These are phyloP conservation scores for Solanum hybrid DNA, from an alignment of 305 asterid genomes.

Conservation along the genomic window DNA sequence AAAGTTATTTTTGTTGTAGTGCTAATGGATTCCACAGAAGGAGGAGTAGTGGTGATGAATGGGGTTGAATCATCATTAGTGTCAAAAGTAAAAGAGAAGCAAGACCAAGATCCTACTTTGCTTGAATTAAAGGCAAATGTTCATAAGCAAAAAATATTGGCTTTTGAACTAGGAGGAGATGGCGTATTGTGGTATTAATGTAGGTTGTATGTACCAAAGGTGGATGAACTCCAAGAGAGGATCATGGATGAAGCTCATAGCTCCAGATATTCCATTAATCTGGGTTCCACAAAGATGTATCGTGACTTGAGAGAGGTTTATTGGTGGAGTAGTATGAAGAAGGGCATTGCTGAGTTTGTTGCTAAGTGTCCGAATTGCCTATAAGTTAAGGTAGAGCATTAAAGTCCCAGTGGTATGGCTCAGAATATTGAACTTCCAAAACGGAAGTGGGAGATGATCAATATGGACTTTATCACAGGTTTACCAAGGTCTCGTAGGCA, in stretches of 20 bases:
- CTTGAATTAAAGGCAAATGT: neutral
- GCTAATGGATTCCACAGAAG: neutral
- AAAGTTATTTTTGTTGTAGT: no score
- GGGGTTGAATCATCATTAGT: neutral
- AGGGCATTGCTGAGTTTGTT: no score
- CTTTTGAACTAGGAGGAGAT: neutral
- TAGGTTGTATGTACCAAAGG: neutral
- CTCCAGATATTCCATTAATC: no score
- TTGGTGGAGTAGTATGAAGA: no score
- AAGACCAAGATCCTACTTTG: neutral
- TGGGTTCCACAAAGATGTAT: no score
- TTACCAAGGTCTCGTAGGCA: neutral
- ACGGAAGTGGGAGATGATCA: neutral
- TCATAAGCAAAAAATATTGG: neutral
- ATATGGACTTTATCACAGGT: neutral
- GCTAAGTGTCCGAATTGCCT: neutral
- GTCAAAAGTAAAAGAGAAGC: neutral
- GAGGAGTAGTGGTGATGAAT: neutral
- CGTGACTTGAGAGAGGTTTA: no score
- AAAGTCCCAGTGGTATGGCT: neutral
- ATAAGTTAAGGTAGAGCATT: neutral
- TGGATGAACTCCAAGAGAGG: no score
- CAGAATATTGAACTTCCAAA: neutral
- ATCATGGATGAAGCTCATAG: no score
- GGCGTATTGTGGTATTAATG: neutral